These are phyloP conservation scores for Capronia americana DNA, from an alignment of 2,329 filamentous ascomycete species.

Conservation along the genomic window DNA sequence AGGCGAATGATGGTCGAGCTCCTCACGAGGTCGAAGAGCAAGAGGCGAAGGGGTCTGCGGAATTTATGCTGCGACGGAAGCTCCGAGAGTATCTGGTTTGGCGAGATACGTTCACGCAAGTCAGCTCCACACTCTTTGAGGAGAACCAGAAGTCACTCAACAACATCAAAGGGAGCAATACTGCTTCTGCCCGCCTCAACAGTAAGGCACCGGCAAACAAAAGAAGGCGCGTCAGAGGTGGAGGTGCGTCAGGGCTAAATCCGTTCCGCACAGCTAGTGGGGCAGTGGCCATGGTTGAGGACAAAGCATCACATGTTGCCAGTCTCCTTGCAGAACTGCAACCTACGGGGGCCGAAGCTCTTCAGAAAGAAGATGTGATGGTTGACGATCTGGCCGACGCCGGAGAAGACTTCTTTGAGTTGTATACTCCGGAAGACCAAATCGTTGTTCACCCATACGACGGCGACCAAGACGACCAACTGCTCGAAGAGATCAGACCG, in stretches of 20 bases:
- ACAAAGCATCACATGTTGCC: constrained; percentile 81
- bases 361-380: constrained; percentile 76
- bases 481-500: constrained; percentile 92
- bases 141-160: constrained; percentile 81
- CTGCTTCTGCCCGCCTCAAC: constrained; percentile 48
- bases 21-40: constrained; percentile 54
- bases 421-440: constrained; percentile 89
- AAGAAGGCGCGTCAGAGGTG: constrained; percentile 81
- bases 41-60: constrained; percentile 71
- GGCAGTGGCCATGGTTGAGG: constrained; percentile 68
- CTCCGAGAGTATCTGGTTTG: constrained; percentile 86
- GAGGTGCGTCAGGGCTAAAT: constrained; percentile 64
- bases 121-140: constrained; percentile 76
- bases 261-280: constrained; percentile 73
- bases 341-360: constrained; percentile 76
- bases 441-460: constrained; percentile 92
- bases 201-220: constrained; percentile 78
- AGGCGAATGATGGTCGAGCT: constrained; percentile 44
- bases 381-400: constrained; percentile 78
- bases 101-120: constrained; percentile 87
- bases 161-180: constrained; percentile 65
- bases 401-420: constrained; percentile 81
- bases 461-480: constrained; percentile 91
- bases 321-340: constrained; percentile 82
- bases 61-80: constrained; percentile 88